Evolutionary conservation across 345 rosid species (phyloP).

Genomic region (Populus davidiana): DNA sequence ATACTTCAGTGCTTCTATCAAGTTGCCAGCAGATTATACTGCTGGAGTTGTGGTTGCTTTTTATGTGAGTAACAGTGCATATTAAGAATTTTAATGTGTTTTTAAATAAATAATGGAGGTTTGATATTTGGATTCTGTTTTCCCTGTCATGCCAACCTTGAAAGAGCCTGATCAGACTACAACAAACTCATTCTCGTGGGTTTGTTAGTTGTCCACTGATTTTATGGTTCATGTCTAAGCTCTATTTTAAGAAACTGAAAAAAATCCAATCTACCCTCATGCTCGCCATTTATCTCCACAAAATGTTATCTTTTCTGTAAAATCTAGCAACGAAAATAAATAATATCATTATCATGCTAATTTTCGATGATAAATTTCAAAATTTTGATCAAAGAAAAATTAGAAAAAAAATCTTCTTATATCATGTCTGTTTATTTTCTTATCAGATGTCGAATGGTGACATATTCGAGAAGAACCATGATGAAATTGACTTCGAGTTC

Average conservation of each 20-base stretch:
- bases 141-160: background rate
- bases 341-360: background rate
- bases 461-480: conserved; percentile 85
- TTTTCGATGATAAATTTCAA: background rate
- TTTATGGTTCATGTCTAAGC: background rate
- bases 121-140: background rate
- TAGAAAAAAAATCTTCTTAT: background rate
- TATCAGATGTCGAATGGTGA: conserved; percentile 96
- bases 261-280: background rate
- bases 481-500: conserved; percentile 97
- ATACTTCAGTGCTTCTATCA: conserved; percentile 86
- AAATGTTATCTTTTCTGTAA: background rate
- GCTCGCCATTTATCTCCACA: background rate
- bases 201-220: background rate
- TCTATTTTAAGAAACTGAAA: background rate
- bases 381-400: background rate
- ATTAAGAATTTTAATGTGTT: background rate
- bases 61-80: conserved; percentile 55
- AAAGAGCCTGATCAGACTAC: background rate
- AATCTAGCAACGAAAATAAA: background rate
- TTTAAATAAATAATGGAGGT: background rate
- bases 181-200: background rate
- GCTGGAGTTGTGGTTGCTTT: conserved; percentile 99
- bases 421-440: background rate
- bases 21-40: conserved; percentile 92